Conservation (phyloP, 441 rosid species). For the Pelargonium cotyledonis region DNA sequence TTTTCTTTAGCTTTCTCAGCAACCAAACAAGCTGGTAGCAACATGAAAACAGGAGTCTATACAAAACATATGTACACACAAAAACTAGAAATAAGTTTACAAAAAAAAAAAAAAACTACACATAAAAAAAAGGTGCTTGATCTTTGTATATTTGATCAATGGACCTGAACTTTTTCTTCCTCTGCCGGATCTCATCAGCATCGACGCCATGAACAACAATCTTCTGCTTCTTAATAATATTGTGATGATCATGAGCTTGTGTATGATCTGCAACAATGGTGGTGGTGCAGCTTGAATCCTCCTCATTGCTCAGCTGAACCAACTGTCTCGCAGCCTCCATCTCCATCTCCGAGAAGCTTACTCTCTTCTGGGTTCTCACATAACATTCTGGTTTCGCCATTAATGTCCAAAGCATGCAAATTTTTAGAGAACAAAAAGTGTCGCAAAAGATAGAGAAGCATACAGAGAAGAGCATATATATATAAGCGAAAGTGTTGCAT, state of each 20-base stretch:
- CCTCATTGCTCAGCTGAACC: not conserved
- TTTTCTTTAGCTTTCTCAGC: not conserved
- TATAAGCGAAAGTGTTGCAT: no score
- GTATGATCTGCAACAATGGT: not conserved
- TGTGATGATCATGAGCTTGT: no score
- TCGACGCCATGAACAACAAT: not conserved
- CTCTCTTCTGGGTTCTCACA: not conserved
- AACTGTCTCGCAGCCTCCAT: constrained; percentile 4
- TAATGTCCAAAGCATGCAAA: no score
- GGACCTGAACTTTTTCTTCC: not conserved
- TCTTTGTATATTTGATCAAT: not conserved
- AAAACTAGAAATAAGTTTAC: no score
- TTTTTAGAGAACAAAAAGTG: no score
- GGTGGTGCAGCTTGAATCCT: not conserved
- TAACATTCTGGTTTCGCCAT: not conserved
- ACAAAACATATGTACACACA: not conserved
- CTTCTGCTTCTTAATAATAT: not conserved
- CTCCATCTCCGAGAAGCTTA: not conserved
- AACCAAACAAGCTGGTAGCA: not conserved
- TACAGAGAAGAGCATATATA: no score
- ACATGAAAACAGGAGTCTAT: not conserved
- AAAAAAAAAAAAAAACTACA: not conserved
- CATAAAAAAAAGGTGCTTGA: not conserved
- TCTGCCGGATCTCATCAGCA: not conserved
- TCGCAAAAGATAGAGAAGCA: no score